Base-by-base conservation (phyloP, 352 stramenopile genomes). In the Pythium brassicae region DNA sequence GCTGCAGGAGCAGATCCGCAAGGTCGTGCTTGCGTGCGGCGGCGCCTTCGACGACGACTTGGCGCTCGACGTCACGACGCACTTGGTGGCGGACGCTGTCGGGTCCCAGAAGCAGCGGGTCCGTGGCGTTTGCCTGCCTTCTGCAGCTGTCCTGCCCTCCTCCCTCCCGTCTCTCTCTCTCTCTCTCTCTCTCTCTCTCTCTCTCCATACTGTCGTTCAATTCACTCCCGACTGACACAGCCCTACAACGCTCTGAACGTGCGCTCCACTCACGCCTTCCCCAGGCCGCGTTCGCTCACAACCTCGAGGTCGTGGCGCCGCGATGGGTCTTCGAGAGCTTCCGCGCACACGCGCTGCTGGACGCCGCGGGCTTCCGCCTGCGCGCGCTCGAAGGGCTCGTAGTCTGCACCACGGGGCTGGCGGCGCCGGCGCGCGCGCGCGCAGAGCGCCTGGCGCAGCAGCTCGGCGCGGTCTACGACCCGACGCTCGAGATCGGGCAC, bases 271-370 rank as follows among this genome's bases (percentile, higher is more conserved):
- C 34, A 25, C 47, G 11, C 20, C 6, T 50, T 15, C 39, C 10
- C 17, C 37, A 83, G 76, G 72, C 66, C 44, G 82, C 82, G n/a
- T 60, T 73, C 14, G 61, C 62, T 0, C 62, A 74, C n/a, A 64
- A 69, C 3, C 55, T 92, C 1, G 57, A 63, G 8, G 67, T 92
- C 6, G 66, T 68, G 17, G 71, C 68, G 1, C 67, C 78, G 6
- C 66, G 71, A 26, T 92, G 82, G 82, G 63, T 92, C 14, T 86
- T 89, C 50, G 77, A 88, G 27, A 86, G 77, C 57, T 89, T 81
- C 34, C 66, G 68, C 8, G 65, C 72, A 15, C 61, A 80, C 19
- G 57, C 65, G 39, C 50, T 86, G 22, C 59, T 89, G 3, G 68
- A 83, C 11, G 48, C 62, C 12, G 59, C 62, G 8, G 37, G 50